Conservation (phyloP, 371 early-diverging fungal genomes). For the Mucor piriformis region DNA sequence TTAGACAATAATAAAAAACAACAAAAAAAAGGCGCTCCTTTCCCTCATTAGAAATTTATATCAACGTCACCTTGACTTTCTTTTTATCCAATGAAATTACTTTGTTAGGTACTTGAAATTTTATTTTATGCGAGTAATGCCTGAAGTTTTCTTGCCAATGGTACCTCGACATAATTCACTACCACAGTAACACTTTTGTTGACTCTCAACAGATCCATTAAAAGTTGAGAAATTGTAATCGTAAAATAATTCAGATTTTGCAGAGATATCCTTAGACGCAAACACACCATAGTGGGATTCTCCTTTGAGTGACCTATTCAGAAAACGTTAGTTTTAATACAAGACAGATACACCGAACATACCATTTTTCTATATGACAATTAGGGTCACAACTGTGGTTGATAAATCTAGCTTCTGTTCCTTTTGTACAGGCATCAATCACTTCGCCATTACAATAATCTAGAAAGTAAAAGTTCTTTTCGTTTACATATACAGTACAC, state of each 20-base stretch:
- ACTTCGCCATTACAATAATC: constrained; percentile 73
- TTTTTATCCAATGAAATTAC: no score
- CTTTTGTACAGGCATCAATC: constrained; percentile 37
- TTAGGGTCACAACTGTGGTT: constrained; percentile 86
- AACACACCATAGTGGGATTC: constrained; percentile 82
- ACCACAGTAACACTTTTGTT: constrained; percentile 74
- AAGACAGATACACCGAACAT: not conserved
- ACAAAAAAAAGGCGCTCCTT: no score
- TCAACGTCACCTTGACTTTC: no score
- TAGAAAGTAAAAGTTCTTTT: constrained; percentile 81
- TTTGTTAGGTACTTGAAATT: no score
- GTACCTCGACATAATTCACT: constrained; percentile 70
- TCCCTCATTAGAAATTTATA: no score
- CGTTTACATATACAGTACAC: constrained; percentile 68
- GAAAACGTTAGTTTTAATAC: not conserved
- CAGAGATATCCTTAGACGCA: constrained; percentile 72
- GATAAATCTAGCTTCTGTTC: constrained; percentile 45
- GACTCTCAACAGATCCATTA: constrained; percentile 61
- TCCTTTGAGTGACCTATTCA: constrained; percentile 61
- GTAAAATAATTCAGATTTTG: constrained; percentile 79
- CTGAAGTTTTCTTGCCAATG: constrained; percentile 47
- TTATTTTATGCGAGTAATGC: not conserved
- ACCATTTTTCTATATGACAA: constrained; percentile 91
- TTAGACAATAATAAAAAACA: not conserved
- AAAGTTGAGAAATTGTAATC: constrained; percentile 85